Percentiles rank a stretch among this genome's conserved stretches.
These are phyloP conservation scores for Fusarium sp. DNA, from an alignment of 2,329 filamentous ascomycete genomes.

Conservation along the genomic window DNA sequence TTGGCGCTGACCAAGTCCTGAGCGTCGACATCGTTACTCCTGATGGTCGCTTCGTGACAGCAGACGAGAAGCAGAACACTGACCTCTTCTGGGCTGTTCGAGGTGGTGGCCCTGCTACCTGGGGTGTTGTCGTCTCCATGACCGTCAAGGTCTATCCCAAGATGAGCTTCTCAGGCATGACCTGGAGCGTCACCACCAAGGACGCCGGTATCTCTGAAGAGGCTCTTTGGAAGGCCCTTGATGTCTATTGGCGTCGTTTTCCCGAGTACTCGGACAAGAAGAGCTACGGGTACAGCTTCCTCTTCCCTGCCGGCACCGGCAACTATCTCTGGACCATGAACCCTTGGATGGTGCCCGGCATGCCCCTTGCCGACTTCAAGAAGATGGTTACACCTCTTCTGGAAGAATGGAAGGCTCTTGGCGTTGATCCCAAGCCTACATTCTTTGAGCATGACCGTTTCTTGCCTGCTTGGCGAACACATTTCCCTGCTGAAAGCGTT, in stretches of 20 bases:
- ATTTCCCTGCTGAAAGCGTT: constrained; percentile 41
- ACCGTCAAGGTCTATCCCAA: constrained; percentile 51
- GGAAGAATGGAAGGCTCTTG: constrained; percentile 46
- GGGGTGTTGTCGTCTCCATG: constrained; percentile 56
- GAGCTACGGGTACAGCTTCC: constrained; percentile 42
- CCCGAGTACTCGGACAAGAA: constrained; percentile 41
- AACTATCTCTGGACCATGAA: constrained; percentile 48
- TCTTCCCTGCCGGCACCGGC: constrained; percentile 39
- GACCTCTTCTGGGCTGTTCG: constrained; percentile 73
- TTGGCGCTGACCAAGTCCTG: constrained; percentile 70
- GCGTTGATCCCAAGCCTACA: constrained; percentile 43
- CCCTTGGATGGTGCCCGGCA: constrained; percentile 43
- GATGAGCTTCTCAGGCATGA: constrained; percentile 47
- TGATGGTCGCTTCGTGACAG: constrained; percentile 59
- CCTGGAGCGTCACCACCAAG: constrained; percentile 43
- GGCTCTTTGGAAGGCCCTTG: constrained; percentile 47
- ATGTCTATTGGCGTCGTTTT: constrained; percentile 42
- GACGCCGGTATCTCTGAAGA: constrained; percentile 36
- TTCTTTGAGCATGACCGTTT: constrained; percentile 44
- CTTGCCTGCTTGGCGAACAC: constrained; percentile 42
- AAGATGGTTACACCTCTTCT: constrained; percentile 43
- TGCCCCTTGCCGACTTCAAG: constrained; percentile 46
- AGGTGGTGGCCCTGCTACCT: constrained; percentile 65
- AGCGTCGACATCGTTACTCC: constrained; percentile 66
- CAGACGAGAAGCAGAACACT: constrained; percentile 53